A percentile compares a stretch with the other conserved stretches of the same genome.
Evolutionary conservation across 495 filamentous ascomycete species (phyloP).

Genomic region (Podospora comata): DNA sequence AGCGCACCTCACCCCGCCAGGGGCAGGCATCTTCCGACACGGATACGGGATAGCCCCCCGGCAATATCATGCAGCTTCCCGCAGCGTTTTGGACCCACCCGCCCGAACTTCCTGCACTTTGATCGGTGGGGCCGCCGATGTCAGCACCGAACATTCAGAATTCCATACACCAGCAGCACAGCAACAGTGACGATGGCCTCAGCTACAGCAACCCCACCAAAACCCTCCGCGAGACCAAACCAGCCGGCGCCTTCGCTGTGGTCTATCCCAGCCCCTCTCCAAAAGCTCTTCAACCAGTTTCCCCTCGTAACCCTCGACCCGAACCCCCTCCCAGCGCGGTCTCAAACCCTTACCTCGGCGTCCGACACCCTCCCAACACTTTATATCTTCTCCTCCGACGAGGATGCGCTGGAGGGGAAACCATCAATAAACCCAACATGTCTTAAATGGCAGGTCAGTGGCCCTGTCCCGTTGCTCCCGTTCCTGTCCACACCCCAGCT

Average conservation of each 20-base stretch:
- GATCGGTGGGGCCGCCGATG: slow-evolving; percentile 1
- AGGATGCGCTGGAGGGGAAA: slow-evolving; percentile 57
- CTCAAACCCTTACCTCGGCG: slow-evolving; percentile 38
- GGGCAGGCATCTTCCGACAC: slow-evolving; percentile 14
- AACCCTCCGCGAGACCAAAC: neutral
- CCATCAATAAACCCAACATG: slow-evolving; percentile 92
- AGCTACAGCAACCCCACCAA: slow-evolving; percentile 10
- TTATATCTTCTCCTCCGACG: slow-evolving; percentile 71
- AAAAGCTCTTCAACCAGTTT: slow-evolving; percentile 77
- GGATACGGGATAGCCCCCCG: slow-evolving; percentile 1
- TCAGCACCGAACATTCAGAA: neutral
- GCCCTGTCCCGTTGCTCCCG: slow-evolving; percentile 13
- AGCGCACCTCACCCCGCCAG: neutral
- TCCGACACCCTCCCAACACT: slow-evolving; percentile 58
- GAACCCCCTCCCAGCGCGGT: slow-evolving; percentile 70
- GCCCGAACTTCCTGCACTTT: slow-evolving; percentile 3
- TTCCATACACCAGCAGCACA: neutral
- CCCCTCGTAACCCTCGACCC: slow-evolving; percentile 74
- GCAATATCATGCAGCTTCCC: slow-evolving; percentile 17
- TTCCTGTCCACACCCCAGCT: slow-evolving; percentile 15
- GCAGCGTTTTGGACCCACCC: neutral
- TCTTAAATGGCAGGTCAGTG: slow-evolving; percentile 89
- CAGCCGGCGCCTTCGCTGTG: slow-evolving; percentile 44
- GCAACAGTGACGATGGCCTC: neutral
- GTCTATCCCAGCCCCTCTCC: slow-evolving; percentile 67